These are phyloP conservation scores for Perilla frutescens DNA, from an alignment of 257 asterid genomes.

Conservation along the genomic window DNA sequence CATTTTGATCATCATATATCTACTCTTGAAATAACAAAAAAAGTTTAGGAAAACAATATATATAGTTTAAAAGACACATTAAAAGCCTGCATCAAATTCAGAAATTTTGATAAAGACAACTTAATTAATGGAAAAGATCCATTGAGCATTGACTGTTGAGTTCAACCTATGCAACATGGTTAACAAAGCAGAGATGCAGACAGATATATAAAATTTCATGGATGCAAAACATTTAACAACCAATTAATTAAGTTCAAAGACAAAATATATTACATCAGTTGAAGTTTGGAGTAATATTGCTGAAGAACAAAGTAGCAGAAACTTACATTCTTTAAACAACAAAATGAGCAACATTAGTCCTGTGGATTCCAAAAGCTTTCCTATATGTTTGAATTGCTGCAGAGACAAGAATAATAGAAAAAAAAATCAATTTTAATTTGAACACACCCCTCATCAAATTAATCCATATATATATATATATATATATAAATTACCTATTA, in stretches of 20 bases:
- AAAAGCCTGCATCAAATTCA: slow-evolving; percentile 45
- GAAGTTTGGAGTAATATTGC: slow-evolving; percentile 14
- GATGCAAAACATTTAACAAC: not conserved
- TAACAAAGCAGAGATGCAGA: slow-evolving; percentile 6
- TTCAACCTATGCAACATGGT: slow-evolving; percentile 28
- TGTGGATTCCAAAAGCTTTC: slow-evolving; percentile 35
- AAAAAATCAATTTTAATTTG: not conserved
- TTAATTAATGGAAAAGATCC: not conserved
- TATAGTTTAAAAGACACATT: not conserved
- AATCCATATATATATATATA: not conserved
- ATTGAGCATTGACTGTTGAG: slow-evolving; percentile 37
- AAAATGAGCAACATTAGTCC: slow-evolving; percentile 19
- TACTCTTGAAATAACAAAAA: slow-evolving; percentile 34
- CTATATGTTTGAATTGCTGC: slow-evolving; percentile 49
- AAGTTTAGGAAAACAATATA: not conserved
- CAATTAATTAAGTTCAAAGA: slow-evolving; percentile 6
- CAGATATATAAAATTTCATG: slow-evolving; percentile 3
- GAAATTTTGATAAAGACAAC: slow-evolving; percentile 34
- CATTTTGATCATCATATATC: slow-evolving; percentile 29
- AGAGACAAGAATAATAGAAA: slow-evolving; percentile 3
- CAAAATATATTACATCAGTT: slow-evolving; percentile 40
- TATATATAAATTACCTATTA: slow-evolving; percentile 43
- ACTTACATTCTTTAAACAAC: slow-evolving; percentile 41
- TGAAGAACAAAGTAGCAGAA: slow-evolving; percentile 21
- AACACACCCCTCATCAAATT: not conserved